Evolutionary conservation across 2,329 filamentous ascomycete genomes (phyloP), one percentile per base, ranked within the genome.

Genomic region (Arthrinium phaeospermum): DNA sequence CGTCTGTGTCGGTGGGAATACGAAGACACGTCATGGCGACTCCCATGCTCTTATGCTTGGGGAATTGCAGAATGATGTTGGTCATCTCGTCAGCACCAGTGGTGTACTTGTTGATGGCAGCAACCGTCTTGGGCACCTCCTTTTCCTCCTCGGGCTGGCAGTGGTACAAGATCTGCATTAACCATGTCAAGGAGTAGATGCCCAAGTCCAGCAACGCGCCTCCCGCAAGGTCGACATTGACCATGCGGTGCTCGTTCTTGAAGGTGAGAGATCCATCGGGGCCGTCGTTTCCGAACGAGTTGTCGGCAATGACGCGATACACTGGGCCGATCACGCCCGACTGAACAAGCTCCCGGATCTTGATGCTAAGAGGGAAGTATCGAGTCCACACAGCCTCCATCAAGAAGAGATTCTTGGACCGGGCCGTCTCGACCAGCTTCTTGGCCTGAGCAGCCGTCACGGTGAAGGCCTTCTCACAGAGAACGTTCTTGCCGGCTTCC

Each of bases 331-430:
- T 88, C 75, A 85, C 84, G 41, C 88, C 88, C 1, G 83, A 83
- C 72, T 83, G 77, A 69, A 91, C 85, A 72, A 95, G 83, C 78
- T 95, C 90, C 70, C 93, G 86, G 49, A 95, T 85, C 80, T 93
- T 90, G 80, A 94, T 89, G 78, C 93, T 95, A 16, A 97, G 84
- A 2, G 95, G 95, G 84, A 97, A 96, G 84, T 92, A 96, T 73
- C 95, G 88, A 47, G 94, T 97, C 95, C 94, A 97, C 27, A 97
- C 94, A 61, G 94, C 94, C 83, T 96, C 93, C 93, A 95, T 95
- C 74, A 96, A 83, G 86, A 93, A 92, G 76, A 94, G 80, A 73
- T 90, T 89, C 86, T 94, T 96, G 78, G 90, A 87, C 80, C 86
- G 89, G 8, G 95, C 95, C 73, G 89, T 91, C 74, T 92, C 90